Evolutionary conservation across 805 yeast species (phyloP).

Genomic region (Metschnikowia henanensis): DNA sequence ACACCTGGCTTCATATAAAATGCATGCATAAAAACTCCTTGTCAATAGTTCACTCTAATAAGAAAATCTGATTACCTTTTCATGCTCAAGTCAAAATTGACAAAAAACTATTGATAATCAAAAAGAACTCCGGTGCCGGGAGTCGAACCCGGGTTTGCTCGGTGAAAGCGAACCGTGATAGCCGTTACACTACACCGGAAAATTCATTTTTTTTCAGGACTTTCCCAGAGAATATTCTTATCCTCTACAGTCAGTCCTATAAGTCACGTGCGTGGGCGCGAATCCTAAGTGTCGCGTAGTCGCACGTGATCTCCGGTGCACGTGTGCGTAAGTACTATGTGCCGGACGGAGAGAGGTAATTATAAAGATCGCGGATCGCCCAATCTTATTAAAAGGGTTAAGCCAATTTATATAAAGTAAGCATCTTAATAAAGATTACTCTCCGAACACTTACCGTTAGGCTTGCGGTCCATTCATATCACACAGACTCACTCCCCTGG

Average conservation of each 20-base stretch:
- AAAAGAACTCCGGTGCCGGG: slow-evolving; percentile 70
- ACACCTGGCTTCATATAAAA: too few relatives aligned
- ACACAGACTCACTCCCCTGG: too few relatives aligned
- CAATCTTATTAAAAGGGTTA: background rate
- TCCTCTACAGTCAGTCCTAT: background rate
- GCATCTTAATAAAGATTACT: too few relatives aligned
- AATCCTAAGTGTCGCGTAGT: background rate
- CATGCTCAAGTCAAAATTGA: too few relatives aligned
- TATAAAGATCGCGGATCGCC: background rate
- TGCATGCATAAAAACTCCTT: too few relatives aligned
- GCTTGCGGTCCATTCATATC: too few relatives aligned
- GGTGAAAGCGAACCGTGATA: slow-evolving; percentile 85
- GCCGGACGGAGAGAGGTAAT: slow-evolving; percentile 1
- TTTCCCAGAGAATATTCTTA: background rate
- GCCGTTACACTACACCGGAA: slow-evolving; percentile 80
- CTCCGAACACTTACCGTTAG: too few relatives aligned
- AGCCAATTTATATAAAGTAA: too few relatives aligned
- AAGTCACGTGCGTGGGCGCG: background rate
- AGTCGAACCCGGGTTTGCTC: slow-evolving; percentile 86
- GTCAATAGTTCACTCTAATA: too few relatives aligned
- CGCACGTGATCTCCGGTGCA: background rate
- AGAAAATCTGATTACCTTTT: too few relatives aligned
- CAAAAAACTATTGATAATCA: too few relatives aligned
- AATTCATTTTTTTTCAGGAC: background rate
- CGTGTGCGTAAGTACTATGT: background rate